A percentile compares a stretch with the other conserved stretches of the same genome.
These are phyloP conservation scores for Mariannaea sp. DNA, from an alignment of 2,329 filamentous ascomycete genomes.

Conservation along the genomic window DNA sequence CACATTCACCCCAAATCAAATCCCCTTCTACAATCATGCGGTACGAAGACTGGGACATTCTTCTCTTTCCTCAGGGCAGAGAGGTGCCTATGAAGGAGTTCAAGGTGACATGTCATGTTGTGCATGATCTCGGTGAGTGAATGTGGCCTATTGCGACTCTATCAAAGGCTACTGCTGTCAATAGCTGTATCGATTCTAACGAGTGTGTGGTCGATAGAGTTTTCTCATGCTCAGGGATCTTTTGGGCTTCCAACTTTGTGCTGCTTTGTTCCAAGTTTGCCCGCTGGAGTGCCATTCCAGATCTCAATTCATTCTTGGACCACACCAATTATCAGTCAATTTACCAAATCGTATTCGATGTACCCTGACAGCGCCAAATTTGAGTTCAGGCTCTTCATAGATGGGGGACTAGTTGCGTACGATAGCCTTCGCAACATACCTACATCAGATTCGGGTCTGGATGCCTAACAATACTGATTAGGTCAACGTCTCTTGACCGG, in stretches of 20 bases:
- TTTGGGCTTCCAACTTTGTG: constrained; percentile 68
- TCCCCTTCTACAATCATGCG: constrained; percentile 63
- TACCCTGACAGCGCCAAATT: constrained; percentile 62
- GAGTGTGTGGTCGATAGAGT: constrained; percentile 46
- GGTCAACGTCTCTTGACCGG: constrained; percentile 60
- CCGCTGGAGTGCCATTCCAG: constrained; percentile 63
- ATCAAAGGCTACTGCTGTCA: neutral
- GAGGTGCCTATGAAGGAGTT: constrained; percentile 81
- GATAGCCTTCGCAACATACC: too few relatives aligned
- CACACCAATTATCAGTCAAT: constrained; percentile 61
- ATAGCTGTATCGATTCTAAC: constrained; percentile 4
- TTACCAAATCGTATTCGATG: constrained; percentile 60
- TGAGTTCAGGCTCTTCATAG: constrained; percentile 70
- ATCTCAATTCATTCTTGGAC: constrained; percentile 79
- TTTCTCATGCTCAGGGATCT: constrained; percentile 54
- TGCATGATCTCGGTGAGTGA: constrained; percentile 54
- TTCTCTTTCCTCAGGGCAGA: constrained; percentile 72
- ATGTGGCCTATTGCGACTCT: neutral
- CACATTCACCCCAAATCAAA: constrained; percentile 1
- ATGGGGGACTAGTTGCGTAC: constrained; percentile 68
- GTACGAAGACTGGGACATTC: constrained; percentile 84
- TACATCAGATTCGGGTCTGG: neutral
- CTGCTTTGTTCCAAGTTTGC: constrained; percentile 71
- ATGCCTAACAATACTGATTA: constrained; percentile 35
- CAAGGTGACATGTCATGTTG: constrained; percentile 74